Base-by-base conservation (phyloP, 345 rosid species). In the Arabis alpina region DNA sequence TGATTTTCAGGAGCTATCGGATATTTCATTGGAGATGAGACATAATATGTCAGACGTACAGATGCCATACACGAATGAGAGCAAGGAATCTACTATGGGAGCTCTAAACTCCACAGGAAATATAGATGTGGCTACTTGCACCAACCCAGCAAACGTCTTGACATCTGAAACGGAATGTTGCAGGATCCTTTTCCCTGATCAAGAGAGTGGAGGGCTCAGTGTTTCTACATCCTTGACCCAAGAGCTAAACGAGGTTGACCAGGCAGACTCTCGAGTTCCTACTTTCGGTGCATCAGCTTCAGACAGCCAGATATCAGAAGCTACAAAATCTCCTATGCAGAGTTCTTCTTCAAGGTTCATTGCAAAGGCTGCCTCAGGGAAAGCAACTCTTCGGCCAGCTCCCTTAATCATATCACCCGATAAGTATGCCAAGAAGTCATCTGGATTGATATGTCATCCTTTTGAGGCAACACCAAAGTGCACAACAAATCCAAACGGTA, bases 91-190 rank as follows among this genome's bases (percentile, higher is more conserved):
- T 66, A 80, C 73, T 72, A 67, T 69, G 10, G 75, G 50, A 52
- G 75, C 74, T 82, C 70, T 87, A 67, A 67, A 80, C 71, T 76
- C 87, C 52, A 54, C 72, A 37, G 73, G 76, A 68, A 75, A 78
- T 81, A 64, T 77, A 48, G 79, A 68, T 60, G 77, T 66, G 50
- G 73, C 70, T 54, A 8, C 73, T 60, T 66, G 83, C 43, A 67
- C 72, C 32, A 84, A 81, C 64, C 65, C 79, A 75, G 86, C 81
- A 60, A 77, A 78, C 13, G 62, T 82, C 42, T 68, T 85, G 70
- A 77, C 85, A 61, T 76, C 96, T 30, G 96, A 94, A 72, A 90
- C 88, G 74, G 96, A 91, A 78, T 91, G 91, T 77, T 89, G 94
- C 76, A 77, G 86, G 79, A 78, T 84, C 63, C 83, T 91, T 70